Conservation (phyloP, 805 yeast genomes). For the Ogataea salicorniae region DNA sequence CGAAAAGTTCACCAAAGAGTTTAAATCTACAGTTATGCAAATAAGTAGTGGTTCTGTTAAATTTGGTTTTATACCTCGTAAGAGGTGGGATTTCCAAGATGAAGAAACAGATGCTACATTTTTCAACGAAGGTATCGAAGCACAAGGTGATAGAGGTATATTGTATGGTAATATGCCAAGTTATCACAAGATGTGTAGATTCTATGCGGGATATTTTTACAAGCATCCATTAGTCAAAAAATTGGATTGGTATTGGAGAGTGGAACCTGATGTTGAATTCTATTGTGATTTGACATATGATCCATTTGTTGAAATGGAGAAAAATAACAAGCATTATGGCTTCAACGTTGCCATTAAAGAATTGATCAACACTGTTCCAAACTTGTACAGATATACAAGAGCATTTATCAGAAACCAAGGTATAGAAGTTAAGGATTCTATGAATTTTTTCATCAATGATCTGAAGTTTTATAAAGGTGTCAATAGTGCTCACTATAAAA, state of each 20-base stretch:
- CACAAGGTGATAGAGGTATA: slow-evolving; percentile 79
- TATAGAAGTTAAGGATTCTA: slow-evolving; percentile 53
- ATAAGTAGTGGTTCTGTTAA: slow-evolving; percentile 58
- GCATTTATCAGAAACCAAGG: slow-evolving; percentile 48
- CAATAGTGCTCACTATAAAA: slow-evolving; percentile 27
- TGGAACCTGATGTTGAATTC: slow-evolving; percentile 88
- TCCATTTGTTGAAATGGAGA: slow-evolving; percentile 79
- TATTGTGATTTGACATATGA: slow-evolving; percentile 90
- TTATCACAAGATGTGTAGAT: slow-evolving; percentile 95
- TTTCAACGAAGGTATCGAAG: slow-evolving; percentile 53
- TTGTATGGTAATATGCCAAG: slow-evolving; percentile 79
- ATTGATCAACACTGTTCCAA: slow-evolving; percentile 75
- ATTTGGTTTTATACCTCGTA: slow-evolving; percentile 60
- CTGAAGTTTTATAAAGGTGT: slow-evolving; percentile 32
- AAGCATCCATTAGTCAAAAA: slow-evolving; percentile 67
- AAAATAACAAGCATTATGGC: slow-evolving; percentile 68
- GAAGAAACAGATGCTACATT: slow-evolving; percentile 32
- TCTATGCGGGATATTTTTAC: slow-evolving; percentile 77
- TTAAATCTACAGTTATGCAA: slow-evolving; percentile 45
- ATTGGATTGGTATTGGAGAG: slow-evolving; percentile 93
- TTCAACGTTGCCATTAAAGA: slow-evolving; percentile 79
- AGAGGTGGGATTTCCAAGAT: slow-evolving; percentile 69
- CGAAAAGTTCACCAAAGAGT: slow-evolving; percentile 63
- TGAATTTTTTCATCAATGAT: slow-evolving; percentile 58
- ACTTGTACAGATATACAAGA: slow-evolving; percentile 66